Base-by-base conservation (phyloP, 163 green algal species). In the Picocystis sp. region DNA sequence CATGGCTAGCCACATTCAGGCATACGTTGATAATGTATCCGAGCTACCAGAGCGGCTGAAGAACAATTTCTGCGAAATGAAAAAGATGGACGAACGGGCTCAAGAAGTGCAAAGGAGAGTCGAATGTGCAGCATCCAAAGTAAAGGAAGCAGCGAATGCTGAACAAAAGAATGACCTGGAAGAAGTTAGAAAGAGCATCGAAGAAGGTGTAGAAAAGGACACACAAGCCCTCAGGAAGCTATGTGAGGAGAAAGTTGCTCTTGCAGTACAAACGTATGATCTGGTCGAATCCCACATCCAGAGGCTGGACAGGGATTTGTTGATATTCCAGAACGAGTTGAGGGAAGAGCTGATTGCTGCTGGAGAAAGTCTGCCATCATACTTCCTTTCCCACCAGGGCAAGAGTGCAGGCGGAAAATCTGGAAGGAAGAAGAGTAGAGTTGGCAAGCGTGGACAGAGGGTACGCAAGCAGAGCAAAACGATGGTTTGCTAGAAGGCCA, bases 251-350 rank as follows among this genome's bases (percentile, higher is more conserved):
- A 80, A 68, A 49, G 55, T 47, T 2, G 11, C 52, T 33, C 56
- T 75, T 11, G 66, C 77, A 12, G 58, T 68, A 45, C 67, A 81
- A 57, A 69, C 82, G 0, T 89, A 89, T 46, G 79, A 89, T 55
- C 66, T 74, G 34, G 72, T 88, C 3, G 80, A 89, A 55, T 55
- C 60, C 12, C 65, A 77, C 42, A 89, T 87, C 57, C 61, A 63
- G 6, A 50, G 57, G 15, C 60, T 87, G 14, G 80, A 89, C 54
- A 73, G 72, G 47, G 79, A 85, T 41, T 61, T 86, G 43, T 57
- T 63, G 25, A 35, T 47, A 5, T 83, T 88, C 34, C 60, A 74
- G 22, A 52, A 71, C 45, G 62, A 67, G 43, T 17, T 68, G 43
- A 44, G 43, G 46, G 45, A 60, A 43, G 22, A 57, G 21, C 38